phyloP scores from a whole-genome alignment of 345 rosid species.

The Erodium maritimum region DNA sequence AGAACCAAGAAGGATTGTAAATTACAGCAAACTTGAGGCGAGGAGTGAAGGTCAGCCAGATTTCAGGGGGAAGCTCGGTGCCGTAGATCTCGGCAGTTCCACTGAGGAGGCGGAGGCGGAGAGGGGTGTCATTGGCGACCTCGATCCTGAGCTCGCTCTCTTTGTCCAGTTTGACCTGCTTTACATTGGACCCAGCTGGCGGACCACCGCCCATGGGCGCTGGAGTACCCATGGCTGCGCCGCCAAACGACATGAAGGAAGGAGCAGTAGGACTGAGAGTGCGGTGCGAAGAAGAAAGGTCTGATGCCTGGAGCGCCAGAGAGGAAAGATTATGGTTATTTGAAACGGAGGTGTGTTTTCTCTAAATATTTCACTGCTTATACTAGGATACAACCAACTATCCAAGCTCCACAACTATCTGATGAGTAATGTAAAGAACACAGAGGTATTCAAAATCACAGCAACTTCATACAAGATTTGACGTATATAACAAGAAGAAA shows the following conservation, averaged over 20 bases:
- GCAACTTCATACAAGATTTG: too few species aligned
- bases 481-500: neutral
- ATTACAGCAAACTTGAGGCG: slow-evolving; percentile 73
- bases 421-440: too few species aligned
- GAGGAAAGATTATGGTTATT: too few species aligned
- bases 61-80: slow-evolving; percentile 76
- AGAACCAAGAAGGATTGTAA: neutral
- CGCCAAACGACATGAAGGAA: too few species aligned
- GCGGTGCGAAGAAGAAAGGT: too few species aligned
- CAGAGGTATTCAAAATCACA: too few species aligned
- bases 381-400: too few species aligned
- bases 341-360: too few species aligned
- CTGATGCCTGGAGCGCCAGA: too few species aligned
- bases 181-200: slow-evolving; percentile 31
- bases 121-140: slow-evolving; percentile 59
- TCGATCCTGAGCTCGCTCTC: slow-evolving; percentile 89
- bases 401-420: too few species aligned
- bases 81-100: slow-evolving; percentile 90
- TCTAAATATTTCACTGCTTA: too few species aligned
- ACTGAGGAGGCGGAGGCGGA: slow-evolving; percentile 58
- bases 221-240: slow-evolving; percentile 14
- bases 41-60: slow-evolving; percentile 81
- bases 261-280: too few species aligned
- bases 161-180: slow-evolving; percentile 71
- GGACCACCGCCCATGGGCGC: slow-evolving; percentile 19